A percentile compares a stretch with the other conserved stretches of the same genome.
Evolutionary conservation across 768 basidiomycete genomes (phyloP).

Genomic region (Russula griseocarnosa): DNA sequence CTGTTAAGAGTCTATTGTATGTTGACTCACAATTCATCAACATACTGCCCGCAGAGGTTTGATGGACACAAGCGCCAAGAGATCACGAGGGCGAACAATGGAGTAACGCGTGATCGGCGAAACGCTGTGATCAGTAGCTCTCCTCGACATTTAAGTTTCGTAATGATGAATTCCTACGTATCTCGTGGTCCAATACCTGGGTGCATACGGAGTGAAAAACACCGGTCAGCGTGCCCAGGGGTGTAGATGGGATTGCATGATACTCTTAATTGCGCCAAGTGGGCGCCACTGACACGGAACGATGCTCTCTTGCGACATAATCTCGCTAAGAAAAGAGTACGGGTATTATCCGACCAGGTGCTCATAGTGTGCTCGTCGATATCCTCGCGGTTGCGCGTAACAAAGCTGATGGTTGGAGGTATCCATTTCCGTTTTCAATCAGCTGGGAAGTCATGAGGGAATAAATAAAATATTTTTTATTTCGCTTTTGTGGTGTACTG

Average conservation of each 20-base stretch:
- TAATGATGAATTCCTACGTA: neutral
- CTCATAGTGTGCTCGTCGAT: neutral
- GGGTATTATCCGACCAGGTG: neutral
- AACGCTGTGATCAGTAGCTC: too few relatives aligned
- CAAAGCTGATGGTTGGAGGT: neutral
- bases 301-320: neutral
- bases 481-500: neutral
- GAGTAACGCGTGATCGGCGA: neutral
- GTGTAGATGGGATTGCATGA: neutral
- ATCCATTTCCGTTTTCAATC: neutral
- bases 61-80: neutral
- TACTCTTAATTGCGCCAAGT: neutral
- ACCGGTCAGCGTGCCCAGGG: neutral
- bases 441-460: neutral
- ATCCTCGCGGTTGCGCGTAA: neutral
- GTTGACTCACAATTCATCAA: neutral
- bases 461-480: neutral
- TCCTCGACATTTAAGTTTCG: neutral
- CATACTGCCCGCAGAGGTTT: neutral
- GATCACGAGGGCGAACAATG: neutral
- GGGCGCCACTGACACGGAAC: neutral
- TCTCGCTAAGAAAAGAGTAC: neutral
- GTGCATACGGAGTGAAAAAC: neutral
- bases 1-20: neutral
- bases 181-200: neutral